These are phyloP conservation scores for Tolypocladium tundrense DNA, from an alignment of 2,329 filamentous ascomycete genomes.

Conservation along the genomic window DNA sequence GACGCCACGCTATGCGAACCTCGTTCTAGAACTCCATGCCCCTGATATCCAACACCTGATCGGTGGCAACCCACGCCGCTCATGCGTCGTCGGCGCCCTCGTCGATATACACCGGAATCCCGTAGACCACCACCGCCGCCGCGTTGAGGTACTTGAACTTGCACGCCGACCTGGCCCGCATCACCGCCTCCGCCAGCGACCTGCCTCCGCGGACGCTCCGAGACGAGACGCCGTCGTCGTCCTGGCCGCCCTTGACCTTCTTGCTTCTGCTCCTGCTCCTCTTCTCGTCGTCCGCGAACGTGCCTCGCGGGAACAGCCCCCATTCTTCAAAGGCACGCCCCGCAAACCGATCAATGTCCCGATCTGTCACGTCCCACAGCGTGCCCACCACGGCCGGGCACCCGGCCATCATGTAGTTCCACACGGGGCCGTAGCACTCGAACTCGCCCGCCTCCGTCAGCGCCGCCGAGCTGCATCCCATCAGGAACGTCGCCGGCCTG, in stretches of 20 bases:
- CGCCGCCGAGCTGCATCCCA: conserved; percentile 85
- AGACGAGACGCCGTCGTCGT: neutral
- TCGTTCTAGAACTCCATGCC: neutral
- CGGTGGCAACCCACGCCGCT: neutral
- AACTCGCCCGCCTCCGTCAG: conserved; percentile 73
- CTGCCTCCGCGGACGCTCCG: conserved; percentile 1
- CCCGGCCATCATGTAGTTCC: conserved; percentile 86
- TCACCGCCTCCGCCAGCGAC: conserved; percentile 73
- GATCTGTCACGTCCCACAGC: conserved; percentile 96
- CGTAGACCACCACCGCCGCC: conserved; percentile 88
- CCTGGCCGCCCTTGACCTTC: conserved; percentile 13
- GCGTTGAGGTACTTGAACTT: conserved; percentile 86
- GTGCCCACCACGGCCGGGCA: conserved; percentile 82
- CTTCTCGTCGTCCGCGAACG: conserved; percentile 26
- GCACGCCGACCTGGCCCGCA: conserved; percentile 65
- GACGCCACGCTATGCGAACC: neutral
- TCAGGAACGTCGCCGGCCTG: conserved; percentile 69
- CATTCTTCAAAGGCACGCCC: conserved; percentile 71
- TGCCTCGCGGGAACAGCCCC: conserved; percentile 55
- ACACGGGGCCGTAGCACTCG: conserved; percentile 80
- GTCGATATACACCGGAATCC: conserved; percentile 76
- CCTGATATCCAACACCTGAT: neutral
- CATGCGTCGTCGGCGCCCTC: conserved; percentile 12
- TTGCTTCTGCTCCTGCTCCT: conserved; percentile 16
- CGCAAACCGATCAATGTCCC: conserved; percentile 91